Base-by-base conservation (phyloP, 257 asterid species). In the Orobanche coerulescens region DNA sequence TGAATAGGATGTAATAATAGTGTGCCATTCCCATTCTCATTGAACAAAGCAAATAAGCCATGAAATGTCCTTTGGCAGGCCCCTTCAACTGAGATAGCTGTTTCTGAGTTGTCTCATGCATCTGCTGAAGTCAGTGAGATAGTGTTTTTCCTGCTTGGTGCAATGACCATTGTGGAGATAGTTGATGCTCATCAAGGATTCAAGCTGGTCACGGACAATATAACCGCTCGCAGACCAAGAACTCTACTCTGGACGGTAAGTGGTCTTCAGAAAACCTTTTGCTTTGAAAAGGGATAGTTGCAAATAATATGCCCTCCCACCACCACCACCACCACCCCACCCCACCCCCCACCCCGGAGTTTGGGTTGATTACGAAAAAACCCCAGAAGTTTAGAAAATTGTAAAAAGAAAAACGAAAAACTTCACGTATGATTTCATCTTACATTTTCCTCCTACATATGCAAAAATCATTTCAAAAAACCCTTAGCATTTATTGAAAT, bases 111-210 rank as follows among this genome's bases (percentile, higher is more conserved):
- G 76, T 84, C 98, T 42, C 97, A 77, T 77, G 97, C 97, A 69
- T 88, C 98, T 56, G 95, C 84, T 48, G 97, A 92, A 71, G 95
- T 88, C 22, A 92, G 98, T 73, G 98, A 92, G 76, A 88, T 92
- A 48, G 97, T 92, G 53, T 89, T 92, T 73, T 92, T 92, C 78
- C 56, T 92, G 82, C 91, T 92, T 43, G 97, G 98, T 69, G 98
- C 98, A 26, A 92, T 92, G 97, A 89, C 98, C 54, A 86, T 88
- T 51, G 98, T 92, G 37, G 98, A 92, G 87, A 92, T 92, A 62
- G 81, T 88, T 52, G 98, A 92, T 74, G 91, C 98, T 62, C 98
- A 92, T 81, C 98, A 84, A 83, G 97, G 98, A 66, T 92, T 92
- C 80, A 92, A 92, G 84, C 74, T 92, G 64, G 89, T 92, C 64